Conservation (phyloP, 352 stramenopile species). For the Pythium monospermum region DNA sequence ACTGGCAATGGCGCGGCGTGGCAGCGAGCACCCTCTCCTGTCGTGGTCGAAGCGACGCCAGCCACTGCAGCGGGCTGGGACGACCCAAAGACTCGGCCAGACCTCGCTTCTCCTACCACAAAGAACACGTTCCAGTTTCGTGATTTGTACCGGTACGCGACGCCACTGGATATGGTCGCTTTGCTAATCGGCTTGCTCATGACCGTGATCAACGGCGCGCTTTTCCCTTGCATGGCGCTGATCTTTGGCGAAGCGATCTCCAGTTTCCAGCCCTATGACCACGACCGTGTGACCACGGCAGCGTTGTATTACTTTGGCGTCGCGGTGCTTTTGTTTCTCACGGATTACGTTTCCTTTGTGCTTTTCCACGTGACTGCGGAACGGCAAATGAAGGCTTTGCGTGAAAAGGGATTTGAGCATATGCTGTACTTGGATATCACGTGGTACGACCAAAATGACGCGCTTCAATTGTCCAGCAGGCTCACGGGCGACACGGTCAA, state of each 20-base stretch:
- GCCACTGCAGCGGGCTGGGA: not conserved
- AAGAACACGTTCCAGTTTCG: conserved; percentile 26
- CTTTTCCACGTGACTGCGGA: conserved; percentile 24
- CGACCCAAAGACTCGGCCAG: not conserved
- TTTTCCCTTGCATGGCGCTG: conserved; percentile 36
- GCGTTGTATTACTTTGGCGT: conserved; percentile 17
- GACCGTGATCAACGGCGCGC: conserved; percentile 26
- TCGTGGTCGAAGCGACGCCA: conserved; percentile 8
- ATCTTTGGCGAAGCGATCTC: conserved; percentile 33
- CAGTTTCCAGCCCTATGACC: conserved; percentile 23
- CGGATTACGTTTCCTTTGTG: conserved; percentile 26
- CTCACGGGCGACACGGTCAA: conserved; percentile 24
- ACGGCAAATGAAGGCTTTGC: conserved; percentile 25
- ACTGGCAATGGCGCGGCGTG: not conserved
- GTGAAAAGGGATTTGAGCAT: conserved; percentile 9
- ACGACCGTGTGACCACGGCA: conserved; percentile 13
- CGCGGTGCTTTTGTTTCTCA: conserved; percentile 25
- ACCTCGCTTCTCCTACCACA: not conserved
- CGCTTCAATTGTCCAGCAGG: conserved; percentile 18
- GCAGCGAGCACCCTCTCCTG: conserved; percentile 9
- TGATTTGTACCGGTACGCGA: conserved; percentile 26
- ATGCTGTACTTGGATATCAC: conserved; percentile 22
- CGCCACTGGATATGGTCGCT: conserved; percentile 15
- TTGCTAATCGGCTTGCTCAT: conserved; percentile 23
- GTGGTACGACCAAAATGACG: conserved; percentile 24